Conservation (phyloP, 2,329 filamentous ascomycete species). For the Calonectria pseudoturangicola region DNA sequence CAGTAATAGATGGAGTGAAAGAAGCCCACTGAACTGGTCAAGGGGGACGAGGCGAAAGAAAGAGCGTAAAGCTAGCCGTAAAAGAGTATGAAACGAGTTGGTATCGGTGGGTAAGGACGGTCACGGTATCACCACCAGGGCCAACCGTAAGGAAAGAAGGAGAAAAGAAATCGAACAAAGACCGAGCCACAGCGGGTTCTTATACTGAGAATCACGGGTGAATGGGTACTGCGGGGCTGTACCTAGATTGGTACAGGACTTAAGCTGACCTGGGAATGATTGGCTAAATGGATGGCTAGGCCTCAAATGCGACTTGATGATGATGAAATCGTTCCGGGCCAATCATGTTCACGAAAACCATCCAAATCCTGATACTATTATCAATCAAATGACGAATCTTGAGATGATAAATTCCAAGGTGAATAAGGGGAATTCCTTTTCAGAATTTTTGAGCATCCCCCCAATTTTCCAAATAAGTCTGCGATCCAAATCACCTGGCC, state of each 20-base stretch:
- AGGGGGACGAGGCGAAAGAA: slow-evolving; percentile 8
- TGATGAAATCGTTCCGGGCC: background rate
- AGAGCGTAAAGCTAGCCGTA: background rate
- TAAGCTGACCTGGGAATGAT: background rate
- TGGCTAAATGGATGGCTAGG: slow-evolving; percentile 6
- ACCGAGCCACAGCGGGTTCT: background rate
- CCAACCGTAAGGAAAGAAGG: slow-evolving; percentile 11
- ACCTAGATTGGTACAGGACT: background rate
- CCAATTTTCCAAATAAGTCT: background rate
- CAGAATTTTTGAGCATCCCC: background rate
- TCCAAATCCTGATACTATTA: background rate
- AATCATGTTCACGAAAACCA: background rate
- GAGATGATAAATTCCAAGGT: background rate
- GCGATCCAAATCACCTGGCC: no score
- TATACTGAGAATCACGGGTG: background rate
- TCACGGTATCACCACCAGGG: slow-evolving; percentile 23
- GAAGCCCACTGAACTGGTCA: slow-evolving; percentile 7
- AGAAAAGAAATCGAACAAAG: background rate
- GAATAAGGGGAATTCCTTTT: background rate
- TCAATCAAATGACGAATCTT: background rate
- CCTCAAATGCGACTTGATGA: background rate
- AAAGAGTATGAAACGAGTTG: slow-evolving; percentile 18
- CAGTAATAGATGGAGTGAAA: background rate
- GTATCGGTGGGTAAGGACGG: slow-evolving; percentile 13
- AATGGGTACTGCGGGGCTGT: background rate